Percentiles rank a stretch among this genome's conserved stretches.
phyloP scores from a whole-genome alignment of 2,329 filamentous ascomycete species.

The Calcarisporium arbuscula region DNA sequence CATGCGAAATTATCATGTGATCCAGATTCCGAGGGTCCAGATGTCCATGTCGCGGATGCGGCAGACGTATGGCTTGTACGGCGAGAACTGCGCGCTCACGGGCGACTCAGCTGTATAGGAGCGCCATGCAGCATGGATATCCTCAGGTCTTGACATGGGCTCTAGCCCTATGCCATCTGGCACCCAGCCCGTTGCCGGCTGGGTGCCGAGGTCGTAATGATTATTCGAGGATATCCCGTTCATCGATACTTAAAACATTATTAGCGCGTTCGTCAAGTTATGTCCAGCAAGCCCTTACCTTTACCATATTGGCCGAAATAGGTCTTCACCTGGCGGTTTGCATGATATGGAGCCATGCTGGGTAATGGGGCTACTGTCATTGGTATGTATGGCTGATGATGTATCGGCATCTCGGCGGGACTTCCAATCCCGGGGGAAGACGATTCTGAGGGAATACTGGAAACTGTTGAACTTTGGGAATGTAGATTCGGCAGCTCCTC shows the following conservation, averaged over 20 bases:
- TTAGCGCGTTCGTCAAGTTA: neutral
- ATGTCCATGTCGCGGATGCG: constrained; percentile 35
- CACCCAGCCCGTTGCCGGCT: constrained; percentile 37
- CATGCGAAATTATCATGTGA: constrained; percentile 40
- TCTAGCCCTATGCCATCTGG: no score
- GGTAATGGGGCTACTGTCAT: constrained; percentile 38
- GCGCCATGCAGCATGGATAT: constrained; percentile 41
- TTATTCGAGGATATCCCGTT: constrained; percentile 23
- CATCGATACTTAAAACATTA: constrained; percentile 22
- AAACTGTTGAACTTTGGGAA: constrained; percentile 30
- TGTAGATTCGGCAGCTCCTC: constrained; percentile 37
- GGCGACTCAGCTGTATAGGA: constrained; percentile 44
- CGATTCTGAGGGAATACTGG: constrained; percentile 37
- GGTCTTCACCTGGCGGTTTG: no score
- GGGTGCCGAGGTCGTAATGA: constrained; percentile 32
- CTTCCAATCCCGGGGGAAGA: constrained; percentile 43
- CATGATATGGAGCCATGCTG: constrained; percentile 39
- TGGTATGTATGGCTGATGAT: constrained; percentile 32
- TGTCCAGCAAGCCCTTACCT: constrained; percentile 28
- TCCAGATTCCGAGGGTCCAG: constrained; percentile 27
- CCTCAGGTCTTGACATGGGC: constrained; percentile 34
- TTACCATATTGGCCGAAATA: constrained; percentile 32
- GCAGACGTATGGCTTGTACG: constrained; percentile 39
- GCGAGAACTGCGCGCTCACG: constrained; percentile 42
- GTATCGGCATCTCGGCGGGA: constrained; percentile 33